Conservation (phyloP, 139 green algal genomes). For the Closterium sp. region DNA sequence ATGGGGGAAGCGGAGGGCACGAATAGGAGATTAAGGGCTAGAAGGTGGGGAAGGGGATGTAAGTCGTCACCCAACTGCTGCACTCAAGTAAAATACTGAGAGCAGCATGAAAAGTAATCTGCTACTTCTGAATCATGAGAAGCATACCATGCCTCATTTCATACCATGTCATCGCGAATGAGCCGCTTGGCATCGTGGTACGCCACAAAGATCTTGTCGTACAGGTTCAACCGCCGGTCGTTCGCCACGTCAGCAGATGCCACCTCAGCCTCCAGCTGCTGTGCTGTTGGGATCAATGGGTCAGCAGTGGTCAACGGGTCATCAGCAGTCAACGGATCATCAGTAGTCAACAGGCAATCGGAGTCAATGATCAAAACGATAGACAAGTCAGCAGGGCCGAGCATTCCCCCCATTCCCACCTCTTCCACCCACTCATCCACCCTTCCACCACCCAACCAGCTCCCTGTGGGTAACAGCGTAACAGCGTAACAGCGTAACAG, state of each 20-base stretch:
- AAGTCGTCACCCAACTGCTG: too few species aligned
- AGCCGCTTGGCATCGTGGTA: conserved; percentile 66
- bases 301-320: not conserved
- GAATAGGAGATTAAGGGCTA: too few species aligned
- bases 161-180: conserved; percentile 50
- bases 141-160: not conserved
- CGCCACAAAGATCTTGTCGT: conserved; percentile 68
- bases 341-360: not conserved
- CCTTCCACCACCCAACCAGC: not conserved
- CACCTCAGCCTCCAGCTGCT: conserved; percentile 35
- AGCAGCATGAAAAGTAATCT: too few species aligned
- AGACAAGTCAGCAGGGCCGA: not conserved
- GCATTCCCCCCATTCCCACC: not conserved
- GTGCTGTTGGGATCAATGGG: not conserved
- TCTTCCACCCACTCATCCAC: not conserved
- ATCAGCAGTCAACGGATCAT: not conserved
- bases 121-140: too few species aligned
- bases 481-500: too few species aligned
- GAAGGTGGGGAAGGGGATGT: too few species aligned
- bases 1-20: too few species aligned
- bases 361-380: too few species aligned
- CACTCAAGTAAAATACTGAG: too few species aligned
- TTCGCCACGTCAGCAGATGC: not conserved
- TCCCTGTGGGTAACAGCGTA: too few species aligned
- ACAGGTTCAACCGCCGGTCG: conserved; percentile 59